A percentile compares a stretch with the other conserved stretches of the same genome.
phyloP scores from a whole-genome alignment of 805 yeast species.

The Metschnikowia proteae region DNA sequence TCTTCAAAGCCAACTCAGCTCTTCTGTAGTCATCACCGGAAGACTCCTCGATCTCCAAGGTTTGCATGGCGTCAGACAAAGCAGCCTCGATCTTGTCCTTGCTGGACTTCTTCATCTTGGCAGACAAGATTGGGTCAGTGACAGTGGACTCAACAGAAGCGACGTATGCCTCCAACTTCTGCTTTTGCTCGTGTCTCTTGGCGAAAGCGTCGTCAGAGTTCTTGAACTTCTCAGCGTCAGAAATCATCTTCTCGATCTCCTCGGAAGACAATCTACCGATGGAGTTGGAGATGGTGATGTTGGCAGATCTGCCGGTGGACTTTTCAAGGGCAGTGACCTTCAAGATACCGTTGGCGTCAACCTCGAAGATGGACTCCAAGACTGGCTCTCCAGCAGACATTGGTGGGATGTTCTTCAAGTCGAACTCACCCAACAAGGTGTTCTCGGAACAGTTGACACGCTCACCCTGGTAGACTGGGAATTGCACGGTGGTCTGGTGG shows the following conservation, averaged over 20 bases:
- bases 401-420: conserved; percentile 49
- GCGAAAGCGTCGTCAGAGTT: conserved; percentile 98
- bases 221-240: conserved; percentile 67
- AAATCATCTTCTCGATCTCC: conserved; percentile 47
- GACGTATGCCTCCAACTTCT: conserved; percentile 98
- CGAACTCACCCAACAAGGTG: conserved; percentile 50
- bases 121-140: conserved; percentile 95
- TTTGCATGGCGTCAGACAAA: conserved; percentile 96
- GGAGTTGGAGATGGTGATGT: conserved; percentile 49
- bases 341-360: conserved; percentile 50
- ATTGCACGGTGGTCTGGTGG: conserved; percentile 49
- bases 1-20: conserved; percentile 98
- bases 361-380: conserved; percentile 48
- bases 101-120: conserved; percentile 95
- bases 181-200: conserved; percentile 98
- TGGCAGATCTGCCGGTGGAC: conserved; percentile 48
- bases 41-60: conserved; percentile 95
- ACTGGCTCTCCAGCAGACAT: conserved; percentile 51
- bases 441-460: conserved; percentile 50
- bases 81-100: conserved; percentile 97
- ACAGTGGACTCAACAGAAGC: conserved; percentile 79
- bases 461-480: conserved; percentile 52
- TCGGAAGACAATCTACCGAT: conserved; percentile 49
- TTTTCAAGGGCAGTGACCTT: conserved; percentile 49
- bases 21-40: conserved; percentile 96